These are phyloP conservation scores for Suillus plorans DNA, from an alignment of 768 basidiomycete genomes.

Conservation along the genomic window DNA sequence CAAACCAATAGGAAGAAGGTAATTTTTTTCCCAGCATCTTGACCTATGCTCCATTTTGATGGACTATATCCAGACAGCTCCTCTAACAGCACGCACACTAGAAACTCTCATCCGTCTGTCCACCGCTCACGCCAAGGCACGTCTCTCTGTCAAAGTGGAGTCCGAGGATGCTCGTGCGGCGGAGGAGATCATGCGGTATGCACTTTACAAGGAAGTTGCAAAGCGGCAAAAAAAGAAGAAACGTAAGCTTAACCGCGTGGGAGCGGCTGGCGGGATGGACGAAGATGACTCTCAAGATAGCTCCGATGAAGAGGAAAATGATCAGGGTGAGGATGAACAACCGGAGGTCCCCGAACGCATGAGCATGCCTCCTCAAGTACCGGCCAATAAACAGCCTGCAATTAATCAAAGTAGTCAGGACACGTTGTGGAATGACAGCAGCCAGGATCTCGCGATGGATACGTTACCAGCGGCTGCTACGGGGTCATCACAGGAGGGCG, in stretches of 20 bases:
- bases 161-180: slow-evolving; percentile 85
- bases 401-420: slow-evolving; percentile 42
- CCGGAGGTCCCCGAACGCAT: slow-evolving; percentile 44
- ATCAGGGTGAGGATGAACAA: slow-evolving; percentile 37
- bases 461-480: slow-evolving; percentile 38
- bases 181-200: slow-evolving; percentile 94
- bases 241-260: slow-evolving; percentile 78
- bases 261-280: slow-evolving; percentile 49
- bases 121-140: slow-evolving; percentile 96
- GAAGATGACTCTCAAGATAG: slow-evolving; percentile 43
- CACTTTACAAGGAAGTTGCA: slow-evolving; percentile 95
- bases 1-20: slow-evolving; percentile 87
- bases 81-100: slow-evolving; percentile 95
- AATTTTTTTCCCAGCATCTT: slow-evolving; percentile 14
- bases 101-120: slow-evolving; percentile 98
- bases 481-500: slow-evolving; percentile 39
- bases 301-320: slow-evolving; percentile 47
- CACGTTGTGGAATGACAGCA: slow-evolving; percentile 67
- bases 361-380: slow-evolving; percentile 42
- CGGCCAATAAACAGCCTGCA: slow-evolving; percentile 22
- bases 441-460: slow-evolving; percentile 65
- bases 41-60: slow-evolving; percentile 4
- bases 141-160: slow-evolving; percentile 83
- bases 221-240: slow-evolving; percentile 75
- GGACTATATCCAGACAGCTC: slow-evolving; percentile 71